Evolutionary conservation across 2,329 filamentous ascomycete genomes (phyloP).

Genomic region (Chrysosporium keratinophilum): DNA sequence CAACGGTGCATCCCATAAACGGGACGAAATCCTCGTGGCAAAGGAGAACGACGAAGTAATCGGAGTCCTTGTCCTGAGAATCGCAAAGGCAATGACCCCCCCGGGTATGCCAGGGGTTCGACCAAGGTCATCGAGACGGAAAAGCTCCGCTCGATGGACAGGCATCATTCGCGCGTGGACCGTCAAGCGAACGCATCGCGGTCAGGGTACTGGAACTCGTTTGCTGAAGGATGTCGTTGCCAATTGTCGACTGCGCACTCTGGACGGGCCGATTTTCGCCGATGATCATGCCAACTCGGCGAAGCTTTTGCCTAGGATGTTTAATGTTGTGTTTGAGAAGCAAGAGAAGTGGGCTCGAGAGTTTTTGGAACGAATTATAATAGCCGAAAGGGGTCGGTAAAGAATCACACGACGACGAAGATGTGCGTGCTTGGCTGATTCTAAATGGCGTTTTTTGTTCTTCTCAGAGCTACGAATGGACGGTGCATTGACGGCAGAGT

Average conservation of each 20-base stretch:
- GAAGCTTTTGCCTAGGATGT: conserved; percentile 52
- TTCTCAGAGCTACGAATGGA: not conserved
- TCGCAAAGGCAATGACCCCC: conserved; percentile 15
- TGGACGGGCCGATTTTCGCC: conserved; percentile 60
- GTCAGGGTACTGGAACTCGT: conserved; percentile 60
- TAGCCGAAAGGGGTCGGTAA: conserved; percentile 13
- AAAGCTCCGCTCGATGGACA: conserved; percentile 16
- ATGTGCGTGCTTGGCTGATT: not conserved
- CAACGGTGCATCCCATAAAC: conserved; percentile 29
- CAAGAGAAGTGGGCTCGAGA: conserved; percentile 47
- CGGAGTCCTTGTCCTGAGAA: conserved; percentile 54
- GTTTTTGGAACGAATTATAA: conserved; percentile 28
- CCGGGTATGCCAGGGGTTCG: conserved; percentile 8
- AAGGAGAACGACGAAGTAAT: conserved; percentile 55
- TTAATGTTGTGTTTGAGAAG: conserved; percentile 51
- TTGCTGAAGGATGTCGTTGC: conserved; percentile 64
- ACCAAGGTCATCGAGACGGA: conserved; percentile 14
- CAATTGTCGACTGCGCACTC: conserved; percentile 57
- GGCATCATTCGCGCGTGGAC: conserved; percentile 73
- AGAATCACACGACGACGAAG: not conserved
- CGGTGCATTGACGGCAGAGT: not conserved
- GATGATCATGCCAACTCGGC: conserved; percentile 65
- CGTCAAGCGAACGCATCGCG: conserved; percentile 57
- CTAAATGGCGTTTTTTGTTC: not conserved
- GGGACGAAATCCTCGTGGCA: conserved; percentile 54